Conservation (phyloP, 148 eudicot genomes). For the Vaccinium darrowii region DNA sequence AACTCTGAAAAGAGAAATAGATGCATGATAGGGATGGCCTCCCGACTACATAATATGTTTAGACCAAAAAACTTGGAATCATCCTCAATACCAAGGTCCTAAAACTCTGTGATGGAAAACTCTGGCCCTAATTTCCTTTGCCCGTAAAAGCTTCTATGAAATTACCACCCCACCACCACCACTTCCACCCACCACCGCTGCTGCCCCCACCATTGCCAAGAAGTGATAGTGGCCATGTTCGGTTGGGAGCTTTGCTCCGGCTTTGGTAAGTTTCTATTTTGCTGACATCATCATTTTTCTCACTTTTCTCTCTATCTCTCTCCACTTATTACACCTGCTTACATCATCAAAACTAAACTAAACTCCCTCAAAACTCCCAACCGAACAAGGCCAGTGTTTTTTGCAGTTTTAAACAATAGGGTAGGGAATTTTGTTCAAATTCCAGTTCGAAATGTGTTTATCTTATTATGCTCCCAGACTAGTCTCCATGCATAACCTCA, state of each 20-base stretch:
- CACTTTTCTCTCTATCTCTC: too few species aligned
- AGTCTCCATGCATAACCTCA: background rate
- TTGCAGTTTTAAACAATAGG: background rate
- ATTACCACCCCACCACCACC: background rate
- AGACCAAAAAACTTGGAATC: background rate
- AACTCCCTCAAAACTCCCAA: too few species aligned
- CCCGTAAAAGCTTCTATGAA: background rate
- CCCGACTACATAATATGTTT: background rate
- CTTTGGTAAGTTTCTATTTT: too few species aligned
- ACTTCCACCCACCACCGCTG: background rate
- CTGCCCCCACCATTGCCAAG: background rate
- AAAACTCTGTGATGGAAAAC: background rate
- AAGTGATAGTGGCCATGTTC: too few species aligned
- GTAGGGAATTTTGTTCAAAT: background rate
- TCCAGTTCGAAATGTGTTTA: background rate
- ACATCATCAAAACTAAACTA: too few species aligned
- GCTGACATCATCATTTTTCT: too few species aligned
- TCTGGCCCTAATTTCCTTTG: background rate
- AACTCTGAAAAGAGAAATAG: background rate
- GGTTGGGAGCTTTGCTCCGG: too few species aligned
- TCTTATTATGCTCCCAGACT: background rate
- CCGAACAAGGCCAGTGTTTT: too few species aligned
- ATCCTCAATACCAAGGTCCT: background rate
- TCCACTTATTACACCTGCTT: too few species aligned
- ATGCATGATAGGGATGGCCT: background rate